A percentile compares a stretch with the other conserved stretches of the same genome.
phyloP scores from a whole-genome alignment of 176 grass and related monocot species.

The Musa acuminata region DNA sequence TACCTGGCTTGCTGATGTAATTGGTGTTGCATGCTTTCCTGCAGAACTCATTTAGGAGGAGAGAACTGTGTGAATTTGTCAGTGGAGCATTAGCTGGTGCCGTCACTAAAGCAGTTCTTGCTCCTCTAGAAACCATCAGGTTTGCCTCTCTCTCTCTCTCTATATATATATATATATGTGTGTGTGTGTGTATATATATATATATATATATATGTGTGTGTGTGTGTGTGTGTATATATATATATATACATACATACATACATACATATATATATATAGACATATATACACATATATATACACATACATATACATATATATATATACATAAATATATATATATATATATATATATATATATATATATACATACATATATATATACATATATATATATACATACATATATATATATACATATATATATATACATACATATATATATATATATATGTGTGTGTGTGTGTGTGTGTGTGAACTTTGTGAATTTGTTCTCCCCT shows the following conservation, averaged over 20 bases:
- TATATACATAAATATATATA: not conserved
- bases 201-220: too few relatives aligned
- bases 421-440: not conserved
- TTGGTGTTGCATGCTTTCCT: not conserved
- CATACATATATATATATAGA: not conserved
- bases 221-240: too few relatives aligned
- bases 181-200: too few relatives aligned
- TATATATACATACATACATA: not conserved
- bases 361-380: too few relatives aligned
- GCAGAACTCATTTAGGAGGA: conserved; percentile 41
- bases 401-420: not conserved
- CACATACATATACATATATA: not conserved
- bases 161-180: too few relatives aligned
- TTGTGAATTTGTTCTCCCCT: not conserved
- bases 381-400: too few relatives aligned
- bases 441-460: not conserved
- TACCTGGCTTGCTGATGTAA: not conserved
- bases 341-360: not conserved
- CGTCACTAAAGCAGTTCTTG: conserved; percentile 75
- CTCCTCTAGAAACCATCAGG: conserved; percentile 83
- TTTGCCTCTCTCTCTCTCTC: conserved; percentile 11
- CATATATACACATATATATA: not conserved
- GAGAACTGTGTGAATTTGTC: conserved; percentile 58
- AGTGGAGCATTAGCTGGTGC: conserved; percentile 85
- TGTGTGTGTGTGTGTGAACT: too few relatives aligned